Percentiles rank a stretch among this genome's conserved stretches.
Conservation (phyloP, 306 rosid species). For the Cucurbita argyrosperma region DNA sequence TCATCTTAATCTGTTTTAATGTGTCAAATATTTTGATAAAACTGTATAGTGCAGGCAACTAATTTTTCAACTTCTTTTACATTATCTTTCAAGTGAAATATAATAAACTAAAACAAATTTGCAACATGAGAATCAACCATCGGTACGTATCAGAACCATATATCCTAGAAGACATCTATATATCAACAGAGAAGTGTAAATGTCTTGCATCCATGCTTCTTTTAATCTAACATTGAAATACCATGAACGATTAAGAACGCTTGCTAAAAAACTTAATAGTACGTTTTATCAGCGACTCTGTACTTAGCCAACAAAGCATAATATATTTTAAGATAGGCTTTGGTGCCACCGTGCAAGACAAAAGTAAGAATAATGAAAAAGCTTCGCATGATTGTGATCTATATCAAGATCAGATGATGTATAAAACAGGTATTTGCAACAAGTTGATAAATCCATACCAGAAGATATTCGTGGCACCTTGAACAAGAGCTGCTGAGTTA, state of each 20-base stretch:
- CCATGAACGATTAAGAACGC: neutral
- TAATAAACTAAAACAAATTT: neutral
- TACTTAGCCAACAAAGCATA: neutral
- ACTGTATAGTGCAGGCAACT: neutral
- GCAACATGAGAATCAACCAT: neutral
- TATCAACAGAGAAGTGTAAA: neutral
- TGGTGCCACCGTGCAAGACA: neutral
- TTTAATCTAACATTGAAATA: neutral
- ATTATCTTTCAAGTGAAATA: neutral
- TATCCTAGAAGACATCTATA: neutral
- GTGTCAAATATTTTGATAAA: neutral
- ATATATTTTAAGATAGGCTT: neutral
- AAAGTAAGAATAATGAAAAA: neutral
- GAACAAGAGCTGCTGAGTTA: conserved; percentile 89
- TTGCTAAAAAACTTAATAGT: neutral
- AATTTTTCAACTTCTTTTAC: neutral
- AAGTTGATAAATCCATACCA: conserved; percentile 45
- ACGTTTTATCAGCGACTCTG: neutral
- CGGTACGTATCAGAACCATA: neutral
- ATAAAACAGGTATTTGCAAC: neutral
- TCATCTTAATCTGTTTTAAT: neutral
- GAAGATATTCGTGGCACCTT: conserved; percentile 91
- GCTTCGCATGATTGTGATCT: neutral
- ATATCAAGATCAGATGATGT: neutral
- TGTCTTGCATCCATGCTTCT: neutral